A percentile compares a stretch with the other conserved stretches of the same genome.
These are phyloP conservation scores for Candida wancherniae DNA, from an alignment of 805 yeast species.

Conservation along the genomic window DNA sequence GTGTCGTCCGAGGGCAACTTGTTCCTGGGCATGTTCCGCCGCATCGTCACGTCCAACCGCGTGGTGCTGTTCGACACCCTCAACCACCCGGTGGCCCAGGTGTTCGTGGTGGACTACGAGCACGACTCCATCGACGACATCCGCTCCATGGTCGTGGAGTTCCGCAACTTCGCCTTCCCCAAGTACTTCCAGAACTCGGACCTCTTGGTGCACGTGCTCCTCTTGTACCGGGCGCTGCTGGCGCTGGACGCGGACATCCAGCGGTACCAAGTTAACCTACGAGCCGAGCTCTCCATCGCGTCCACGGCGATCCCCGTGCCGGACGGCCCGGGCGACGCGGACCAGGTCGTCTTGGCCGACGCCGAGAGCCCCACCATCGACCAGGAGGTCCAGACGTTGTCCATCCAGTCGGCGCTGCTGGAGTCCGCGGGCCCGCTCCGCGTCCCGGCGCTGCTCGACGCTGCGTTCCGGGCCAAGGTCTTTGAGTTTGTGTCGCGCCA, in stretches of 20 bases:
- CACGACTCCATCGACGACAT: slow-evolving; percentile 52
- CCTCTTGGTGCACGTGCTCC: slow-evolving; percentile 41
- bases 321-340: slow-evolving; percentile 34
- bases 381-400: slow-evolving; percentile 44
- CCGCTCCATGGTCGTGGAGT: slow-evolving; percentile 48
- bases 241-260: slow-evolving; percentile 29
- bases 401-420: slow-evolving; percentile 18
- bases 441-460: slow-evolving; percentile 37
- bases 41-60: slow-evolving; percentile 53
- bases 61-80: slow-evolving; percentile 79
- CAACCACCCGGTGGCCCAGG: slow-evolving; percentile 77
- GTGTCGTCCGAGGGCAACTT: slow-evolving; percentile 25
- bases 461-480: slow-evolving; percentile 34
- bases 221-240: slow-evolving; percentile 24
- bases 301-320: slow-evolving; percentile 25
- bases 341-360: slow-evolving; percentile 7
- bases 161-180: slow-evolving; percentile 50
- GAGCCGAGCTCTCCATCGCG: slow-evolving; percentile 22
- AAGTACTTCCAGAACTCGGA: slow-evolving; percentile 65
- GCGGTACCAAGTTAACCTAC: slow-evolving; percentile 25
- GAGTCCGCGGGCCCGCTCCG: slow-evolving; percentile 12
- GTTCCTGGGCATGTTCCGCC: slow-evolving; percentile 54
- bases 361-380: slow-evolving; percentile 42
- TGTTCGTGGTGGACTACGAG: slow-evolving; percentile 57
- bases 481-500: slow-evolving; percentile 45